These are phyloP conservation scores for Talaromyces amestolkiae DNA, from an alignment of 2,329 filamentous ascomycete genomes.

Conservation along the genomic window DNA sequence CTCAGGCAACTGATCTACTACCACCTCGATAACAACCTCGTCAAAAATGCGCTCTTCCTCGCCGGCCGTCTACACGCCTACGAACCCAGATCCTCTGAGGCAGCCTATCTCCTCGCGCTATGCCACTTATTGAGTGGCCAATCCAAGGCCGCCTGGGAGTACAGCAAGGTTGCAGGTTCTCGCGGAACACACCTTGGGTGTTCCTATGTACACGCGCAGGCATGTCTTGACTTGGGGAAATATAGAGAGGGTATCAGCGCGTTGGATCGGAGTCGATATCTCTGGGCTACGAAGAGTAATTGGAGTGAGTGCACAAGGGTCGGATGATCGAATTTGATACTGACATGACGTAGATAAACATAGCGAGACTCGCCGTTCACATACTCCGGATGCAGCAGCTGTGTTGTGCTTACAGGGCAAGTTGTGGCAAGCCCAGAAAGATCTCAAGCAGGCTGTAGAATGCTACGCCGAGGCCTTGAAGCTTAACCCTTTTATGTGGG, in stretches of 20 bases:
- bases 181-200: conserved; percentile 79
- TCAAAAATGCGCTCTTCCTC: conserved; percentile 90
- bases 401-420: conserved; percentile 83
- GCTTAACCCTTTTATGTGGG: conserved; percentile 95
- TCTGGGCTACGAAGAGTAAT: conserved; percentile 72
- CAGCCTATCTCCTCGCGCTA: conserved; percentile 76
- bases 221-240: conserved; percentile 75
- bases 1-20: conserved; percentile 67
- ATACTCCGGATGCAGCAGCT: conserved; percentile 77
- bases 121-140: conserved; percentile 82
- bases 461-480: conserved; percentile 88
- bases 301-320: conserved; percentile 61
- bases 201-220: conserved; percentile 86
- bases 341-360: conserved; percentile 56
- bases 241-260: conserved; percentile 78
- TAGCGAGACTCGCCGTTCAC: conserved; percentile 69
- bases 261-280: conserved; percentile 74
- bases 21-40: conserved; percentile 82
- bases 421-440: conserved; percentile 74
- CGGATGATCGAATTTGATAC: background rate
- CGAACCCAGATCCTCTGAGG: conserved; percentile 76
- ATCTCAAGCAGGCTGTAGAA: conserved; percentile 77
- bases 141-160: conserved; percentile 80
- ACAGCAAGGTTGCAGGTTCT: conserved; percentile 67
- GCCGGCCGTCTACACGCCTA: conserved; percentile 81